Conservation (phyloP, 257 asterid genomes). For the Solanum etuberosum region DNA sequence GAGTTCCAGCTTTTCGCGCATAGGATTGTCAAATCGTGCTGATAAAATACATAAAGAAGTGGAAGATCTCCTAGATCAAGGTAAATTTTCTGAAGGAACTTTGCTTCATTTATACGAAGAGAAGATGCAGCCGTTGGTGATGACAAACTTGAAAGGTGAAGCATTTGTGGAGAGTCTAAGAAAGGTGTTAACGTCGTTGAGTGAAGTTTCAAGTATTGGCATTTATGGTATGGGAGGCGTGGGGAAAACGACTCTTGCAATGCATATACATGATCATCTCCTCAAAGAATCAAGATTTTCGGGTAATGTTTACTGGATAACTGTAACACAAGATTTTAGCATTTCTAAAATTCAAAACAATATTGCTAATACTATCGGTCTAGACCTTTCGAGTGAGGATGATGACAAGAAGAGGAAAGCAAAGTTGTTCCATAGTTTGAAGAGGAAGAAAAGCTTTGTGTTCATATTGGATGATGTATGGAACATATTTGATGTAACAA, state of each 20-base stretch:
- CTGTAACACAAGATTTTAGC: background rate
- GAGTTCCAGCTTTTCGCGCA: background rate
- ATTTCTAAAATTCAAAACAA: background rate
- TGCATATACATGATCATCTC: background rate
- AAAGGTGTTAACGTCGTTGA: background rate
- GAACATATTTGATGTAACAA: background rate
- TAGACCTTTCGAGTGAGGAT: background rate
- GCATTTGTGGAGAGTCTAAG: background rate
- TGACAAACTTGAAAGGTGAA: background rate
- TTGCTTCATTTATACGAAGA: background rate
- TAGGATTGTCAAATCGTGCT: background rate
- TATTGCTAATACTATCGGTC: background rate
- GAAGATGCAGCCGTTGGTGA: background rate
- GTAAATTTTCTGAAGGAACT: background rate
- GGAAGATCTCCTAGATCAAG: background rate
- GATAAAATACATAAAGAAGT: background rate
- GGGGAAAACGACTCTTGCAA: background rate
- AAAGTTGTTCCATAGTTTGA: background rate
- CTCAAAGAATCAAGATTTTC: background rate
- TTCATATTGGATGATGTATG: constrained; percentile 13
- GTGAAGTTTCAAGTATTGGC: background rate
- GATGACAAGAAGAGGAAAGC: background rate
- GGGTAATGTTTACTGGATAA: background rate
- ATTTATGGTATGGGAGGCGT: background rate
- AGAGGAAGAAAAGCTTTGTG: background rate